Evolutionary conservation across 1,284 basidiomycete genomes (phyloP).

Genomic region (Tilletiopsis washingtonensis): DNA sequence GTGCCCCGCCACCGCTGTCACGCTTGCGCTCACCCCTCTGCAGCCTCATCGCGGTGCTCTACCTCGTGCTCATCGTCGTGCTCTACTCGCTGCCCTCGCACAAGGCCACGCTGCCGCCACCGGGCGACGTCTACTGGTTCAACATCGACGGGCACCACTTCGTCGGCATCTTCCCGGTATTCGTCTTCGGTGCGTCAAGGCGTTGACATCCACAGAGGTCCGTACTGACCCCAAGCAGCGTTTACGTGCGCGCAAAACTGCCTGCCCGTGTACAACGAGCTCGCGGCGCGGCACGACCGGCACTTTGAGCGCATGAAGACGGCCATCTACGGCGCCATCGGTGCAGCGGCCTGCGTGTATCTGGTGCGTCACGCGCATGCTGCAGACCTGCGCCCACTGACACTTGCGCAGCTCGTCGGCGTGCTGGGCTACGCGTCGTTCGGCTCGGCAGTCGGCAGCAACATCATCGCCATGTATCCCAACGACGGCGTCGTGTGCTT

Average conservation of each 20-base stretch:
- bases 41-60: slow-evolving; percentile 67
- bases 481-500: slow-evolving; percentile 84
- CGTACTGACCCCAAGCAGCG: neutral
- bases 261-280: slow-evolving; percentile 80
- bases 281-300: slow-evolving; percentile 54
- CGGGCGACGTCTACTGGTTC: slow-evolving; percentile 22
- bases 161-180: slow-evolving; percentile 71
- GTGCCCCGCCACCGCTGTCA: too few species aligned
- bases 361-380: slow-evolving; percentile 3
- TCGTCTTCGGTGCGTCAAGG: slow-evolving; percentile 72
- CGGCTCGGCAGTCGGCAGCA: slow-evolving; percentile 58
- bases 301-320: slow-evolving; percentile 74
- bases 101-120: slow-evolving; percentile 20
- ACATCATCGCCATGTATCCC: slow-evolving; percentile 58
- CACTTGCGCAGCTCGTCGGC: slow-evolving; percentile 26
- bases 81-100: slow-evolving; percentile 29
- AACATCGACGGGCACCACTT: slow-evolving; percentile 70
- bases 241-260: slow-evolving; percentile 28
- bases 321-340: slow-evolving; percentile 79
- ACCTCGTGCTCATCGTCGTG: slow-evolving; percentile 47
- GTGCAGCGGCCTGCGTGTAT: slow-evolving; percentile 50
- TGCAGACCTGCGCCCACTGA: too few species aligned
- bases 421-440: slow-evolving; percentile 88
- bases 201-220: slow-evolving; percentile 51
- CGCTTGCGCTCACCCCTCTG: neutral